phyloP scores from a whole-genome alignment of 345 rosid genomes.

The Populus nigra region DNA sequence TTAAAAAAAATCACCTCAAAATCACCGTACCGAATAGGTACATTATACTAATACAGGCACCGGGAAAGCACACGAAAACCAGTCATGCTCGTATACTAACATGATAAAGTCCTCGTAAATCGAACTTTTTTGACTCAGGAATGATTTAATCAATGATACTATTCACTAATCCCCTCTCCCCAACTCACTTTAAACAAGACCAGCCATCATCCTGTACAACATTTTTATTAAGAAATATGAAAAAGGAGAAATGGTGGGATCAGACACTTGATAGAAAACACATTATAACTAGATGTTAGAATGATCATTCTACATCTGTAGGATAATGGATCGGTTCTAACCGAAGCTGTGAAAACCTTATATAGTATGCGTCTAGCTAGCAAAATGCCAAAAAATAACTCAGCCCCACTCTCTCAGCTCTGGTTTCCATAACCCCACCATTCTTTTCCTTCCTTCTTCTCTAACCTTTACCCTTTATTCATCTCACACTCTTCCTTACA shows the following conservation, averaged over 20 bases:
- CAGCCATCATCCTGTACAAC: not conserved
- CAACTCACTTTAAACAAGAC: not conserved
- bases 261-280: too few relatives aligned
- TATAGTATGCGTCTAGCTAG: not conserved
- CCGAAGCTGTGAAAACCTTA: too few relatives aligned
- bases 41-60: not conserved
- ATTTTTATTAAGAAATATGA: too few relatives aligned
- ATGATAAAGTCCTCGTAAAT: not conserved
- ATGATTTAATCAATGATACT: constrained; percentile 8
- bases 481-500: not conserved
- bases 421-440: not conserved
- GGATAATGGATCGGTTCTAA: not conserved
- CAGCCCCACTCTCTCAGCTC: constrained; percentile 6
- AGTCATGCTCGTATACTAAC: not conserved
- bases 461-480: not conserved
- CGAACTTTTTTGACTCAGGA: not conserved
- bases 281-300: not conserved
- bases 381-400: constrained; percentile 11
- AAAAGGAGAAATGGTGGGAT: too few relatives aligned
- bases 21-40: too few relatives aligned
- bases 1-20: too few relatives aligned
- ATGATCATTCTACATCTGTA: not conserved
- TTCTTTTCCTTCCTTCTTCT: not conserved
- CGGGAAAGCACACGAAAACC: not conserved
- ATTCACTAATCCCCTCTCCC: constrained; percentile 1